Conservation (phyloP, 441 rosid species). For the Pelargonium australe region DNA sequence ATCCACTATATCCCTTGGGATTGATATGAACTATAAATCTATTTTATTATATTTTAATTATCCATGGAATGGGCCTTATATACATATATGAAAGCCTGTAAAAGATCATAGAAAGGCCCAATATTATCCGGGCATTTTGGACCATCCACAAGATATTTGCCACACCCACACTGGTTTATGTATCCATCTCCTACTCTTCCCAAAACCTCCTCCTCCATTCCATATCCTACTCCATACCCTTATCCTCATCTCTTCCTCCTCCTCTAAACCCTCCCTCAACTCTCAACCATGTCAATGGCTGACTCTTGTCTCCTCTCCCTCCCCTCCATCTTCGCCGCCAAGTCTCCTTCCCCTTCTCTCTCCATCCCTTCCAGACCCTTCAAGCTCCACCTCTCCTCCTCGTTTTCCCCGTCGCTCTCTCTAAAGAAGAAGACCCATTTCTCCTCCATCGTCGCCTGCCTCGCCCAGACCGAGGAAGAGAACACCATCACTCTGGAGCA, state of each 20-base stretch:
- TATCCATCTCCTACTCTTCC: not conserved
- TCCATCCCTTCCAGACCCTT: not conserved
- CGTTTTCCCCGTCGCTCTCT: not conserved
- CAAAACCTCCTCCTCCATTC: not conserved
- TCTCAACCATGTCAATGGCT: not conserved
- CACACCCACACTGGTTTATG: not conserved
- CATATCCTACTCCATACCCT: not conserved
- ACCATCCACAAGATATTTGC: slow-evolving; percentile 11
- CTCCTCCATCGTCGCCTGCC: not conserved
- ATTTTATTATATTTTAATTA: too few species aligned
- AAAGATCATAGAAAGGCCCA: slow-evolving; percentile 9
- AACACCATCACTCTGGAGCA: not conserved
- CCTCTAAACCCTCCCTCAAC: not conserved
- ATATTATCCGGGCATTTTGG: slow-evolving; percentile 15
- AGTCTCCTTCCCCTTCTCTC: not conserved
- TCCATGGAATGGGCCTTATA: not conserved
- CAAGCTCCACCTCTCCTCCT: slow-evolving; percentile 2
- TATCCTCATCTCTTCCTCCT: slow-evolving; percentile 1
- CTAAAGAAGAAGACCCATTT: not conserved
- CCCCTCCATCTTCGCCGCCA: slow-evolving; percentile 2
- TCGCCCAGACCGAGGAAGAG: slow-evolving; percentile 12
- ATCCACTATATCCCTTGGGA: too few species aligned
- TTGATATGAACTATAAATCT: too few species aligned
- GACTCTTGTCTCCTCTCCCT: not conserved
- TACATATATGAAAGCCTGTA: slow-evolving; percentile 14